These are phyloP conservation scores for Santalum album DNA, from an alignment of 164 flowering plant genomes.

Conservation along the genomic window DNA sequence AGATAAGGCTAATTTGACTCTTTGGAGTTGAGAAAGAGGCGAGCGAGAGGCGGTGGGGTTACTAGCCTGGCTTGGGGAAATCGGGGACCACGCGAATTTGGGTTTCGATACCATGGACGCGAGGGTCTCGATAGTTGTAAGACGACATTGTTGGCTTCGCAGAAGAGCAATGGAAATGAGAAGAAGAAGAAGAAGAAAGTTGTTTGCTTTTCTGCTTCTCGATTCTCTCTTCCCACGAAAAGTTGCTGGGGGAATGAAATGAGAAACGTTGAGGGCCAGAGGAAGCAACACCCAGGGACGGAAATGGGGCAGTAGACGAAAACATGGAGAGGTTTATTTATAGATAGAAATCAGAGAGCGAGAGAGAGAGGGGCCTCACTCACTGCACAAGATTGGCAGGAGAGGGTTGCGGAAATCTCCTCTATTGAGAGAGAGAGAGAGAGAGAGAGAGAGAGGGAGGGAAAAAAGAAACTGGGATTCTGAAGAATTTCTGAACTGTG, in stretches of 20 bases:
- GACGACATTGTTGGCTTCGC: conserved; percentile 46
- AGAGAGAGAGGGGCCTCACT: background rate
- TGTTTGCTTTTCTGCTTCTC: background rate
- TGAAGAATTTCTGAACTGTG: too few relatives aligned
- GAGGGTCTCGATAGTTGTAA: conserved; percentile 50
- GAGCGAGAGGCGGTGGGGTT: background rate
- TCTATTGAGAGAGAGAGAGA: too few relatives aligned
- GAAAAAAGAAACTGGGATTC: too few relatives aligned
- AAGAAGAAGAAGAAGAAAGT: background rate
- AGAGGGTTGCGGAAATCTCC: too few relatives aligned
- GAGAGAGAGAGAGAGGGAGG: too few relatives aligned
- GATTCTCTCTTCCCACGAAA: background rate
- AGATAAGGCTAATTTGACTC: too few relatives aligned
- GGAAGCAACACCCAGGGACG: background rate
- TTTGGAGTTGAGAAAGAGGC: too few relatives aligned
- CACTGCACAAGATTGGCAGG: too few relatives aligned
- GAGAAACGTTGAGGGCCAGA: background rate
- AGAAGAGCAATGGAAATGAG: background rate
- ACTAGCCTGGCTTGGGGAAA: conserved; percentile 75
- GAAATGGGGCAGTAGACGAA: background rate
- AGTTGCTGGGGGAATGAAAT: background rate
- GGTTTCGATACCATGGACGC: conserved; percentile 56
- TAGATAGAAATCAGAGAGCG: background rate
- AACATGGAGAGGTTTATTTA: background rate
- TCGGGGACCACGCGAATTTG: conserved; percentile 78